Evolutionary conservation across 306 rosid genomes (phyloP), one percentile per base, ranked within the genome.

Genomic region (Rosa lucieae): DNA sequence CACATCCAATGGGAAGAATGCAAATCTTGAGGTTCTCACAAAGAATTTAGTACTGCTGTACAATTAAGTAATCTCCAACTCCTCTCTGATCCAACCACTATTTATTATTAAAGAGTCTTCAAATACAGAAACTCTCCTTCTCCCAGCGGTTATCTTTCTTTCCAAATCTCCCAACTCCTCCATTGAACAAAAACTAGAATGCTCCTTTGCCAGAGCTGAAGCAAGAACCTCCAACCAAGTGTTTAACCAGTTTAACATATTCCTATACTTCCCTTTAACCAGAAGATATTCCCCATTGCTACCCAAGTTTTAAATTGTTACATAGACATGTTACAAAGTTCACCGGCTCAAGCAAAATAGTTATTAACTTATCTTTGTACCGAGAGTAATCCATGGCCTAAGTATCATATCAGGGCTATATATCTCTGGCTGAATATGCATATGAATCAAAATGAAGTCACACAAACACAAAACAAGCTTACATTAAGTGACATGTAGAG

Each of bases 171-270:
- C 37, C 49, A 52, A 73, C 20, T 20, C 47, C 49, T 20, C 21
- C 29, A 61, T 55, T 55, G n/a, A 21, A 10, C 9, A n/a, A 53
- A 37, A 73, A 20, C 32, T n/a, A n/a, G 53, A 44, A n/a, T 67
- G 40, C 23, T 74, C 61, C 8, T 40, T 13, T 21, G 68, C 17
- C 52, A 8, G 42, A 56, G 55, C 39, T 40, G 20, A 53, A 10
- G 39, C 67, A 39, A 55, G 23, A 18, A 10, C 21, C 67, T 21
- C 67, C 77, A 42, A 21, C 40, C 3, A 5, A 37, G 52, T 39
- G 77, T 40, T 49, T 40, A 39, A 21, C 78, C 68, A 40, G 39
- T 40, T 56, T n/a, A 42, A n/a, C 8, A 74, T 7, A 53, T 73
- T 39, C 69, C 37, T 21, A 21, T n/a, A 13, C 42, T 74, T 35